Evolutionary conservation across 352 stramenopile genomes (phyloP), one percentile per base, ranked within the genome.

Genomic region (Phytopythium delawarense): DNA sequence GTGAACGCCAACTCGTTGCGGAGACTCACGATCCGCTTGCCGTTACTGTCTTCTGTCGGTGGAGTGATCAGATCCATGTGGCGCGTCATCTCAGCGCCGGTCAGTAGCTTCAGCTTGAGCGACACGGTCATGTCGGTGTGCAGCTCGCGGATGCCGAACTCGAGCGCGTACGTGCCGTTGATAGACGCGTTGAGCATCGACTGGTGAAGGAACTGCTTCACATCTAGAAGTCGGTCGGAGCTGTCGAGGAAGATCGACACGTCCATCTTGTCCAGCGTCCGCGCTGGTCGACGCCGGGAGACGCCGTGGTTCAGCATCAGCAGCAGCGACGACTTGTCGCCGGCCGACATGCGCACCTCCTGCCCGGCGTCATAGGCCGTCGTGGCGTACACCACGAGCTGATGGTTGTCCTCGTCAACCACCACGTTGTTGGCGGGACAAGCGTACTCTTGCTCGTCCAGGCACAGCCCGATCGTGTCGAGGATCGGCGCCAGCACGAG

Each of bases 301-400:
- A 85, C 70, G 12, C 76, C 76, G 46, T 85, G 58, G 60, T 80
- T 85, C 16, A 79, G 65, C 76, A 85, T 80, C 55, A 79, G 57
- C 16, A 83, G 65, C 34, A 62, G 65, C 7, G 76, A 81, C 4
- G 71, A 71, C 32, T 81, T 80, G 21, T 52, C 61, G 25, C 71
- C 62, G 37, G 76, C 62, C 7, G 60, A 54, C 34, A 82, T 59
- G 34, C 48, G 59, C 28, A 81, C 62, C 32, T 82, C 69, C 16
- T 83, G 66, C 2, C 71, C 71, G 7, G 65, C 56, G 0, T 49
- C 48, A 40, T 74, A 79, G 18, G 64, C n/a, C 12, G 54, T 63
- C 3, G 66, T 60, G 28, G 76, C 74, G 46, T 76, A 79, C 30
- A 81, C 62, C 25, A 74, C 57, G 15, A 85, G 40, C 32, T 64